Base-by-base conservation (phyloP, 1,284 basidiomycete species). In the Neotropicomus parvogracilis region DNA sequence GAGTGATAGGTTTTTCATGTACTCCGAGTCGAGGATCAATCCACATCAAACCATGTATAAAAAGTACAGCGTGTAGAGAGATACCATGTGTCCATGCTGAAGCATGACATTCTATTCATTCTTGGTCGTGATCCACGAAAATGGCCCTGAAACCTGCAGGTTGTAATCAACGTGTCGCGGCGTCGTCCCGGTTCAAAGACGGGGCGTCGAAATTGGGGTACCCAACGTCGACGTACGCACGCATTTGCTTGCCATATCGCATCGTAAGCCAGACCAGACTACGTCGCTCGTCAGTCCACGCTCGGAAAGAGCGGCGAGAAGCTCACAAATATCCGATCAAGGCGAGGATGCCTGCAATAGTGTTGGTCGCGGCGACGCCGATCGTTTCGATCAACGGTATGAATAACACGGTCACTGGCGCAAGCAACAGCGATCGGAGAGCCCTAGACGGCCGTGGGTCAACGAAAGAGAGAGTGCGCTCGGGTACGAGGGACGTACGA, bases 311-410 rank as follows among this genome's bases (percentile, higher is more conserved):
- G 37, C 29, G n/a, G 5, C 10, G 20, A 26, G 36, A 26, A n/a
- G 33, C 74, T 48, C 47, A 79, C 78, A 56, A 61, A 52, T 72
- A 76, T n/a, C 75, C 77, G 1, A 72, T 3, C 63, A 74, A 65
- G 1, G 69, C 69, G 7, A 79, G 46, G 4, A 66, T 39, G 0
- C 77, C 75, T 0, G 74, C 65, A 12, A 79, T 57, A 0, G 70
- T 71, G 60, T 80, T 73, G 0, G 82, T 83, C 48, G 66, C 66
- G 0, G 74, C 73, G 13, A 82, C 71, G 8, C 83, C 81, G 26
- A 84, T 73, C 0, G 54, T 57, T 24, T 82, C 65, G 46, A 83
- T 70, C 34, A 76, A 62, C 0, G 84, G 63, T 44, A 65, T 55
- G 9, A 56, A 29, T 21, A 67, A 1, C 14, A 54, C 64, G 4